These are phyloP conservation scores for Leishmania lainsoni DNA, from an alignment of 208 protist species.

Conservation along the genomic window DNA sequence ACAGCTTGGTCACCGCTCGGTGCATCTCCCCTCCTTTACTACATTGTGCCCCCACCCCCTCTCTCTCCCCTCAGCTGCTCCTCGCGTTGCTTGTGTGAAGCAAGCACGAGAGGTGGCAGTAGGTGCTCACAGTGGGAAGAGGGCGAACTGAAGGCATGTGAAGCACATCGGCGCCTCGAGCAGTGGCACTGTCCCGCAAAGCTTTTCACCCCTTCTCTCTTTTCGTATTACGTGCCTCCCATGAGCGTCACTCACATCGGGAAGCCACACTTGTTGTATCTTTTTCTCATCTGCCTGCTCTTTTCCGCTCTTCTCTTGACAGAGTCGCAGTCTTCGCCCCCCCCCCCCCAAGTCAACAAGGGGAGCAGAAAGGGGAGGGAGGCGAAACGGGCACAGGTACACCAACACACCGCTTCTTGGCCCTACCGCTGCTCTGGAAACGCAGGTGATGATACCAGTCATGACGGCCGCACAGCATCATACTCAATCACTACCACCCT, in stretches of 20 bases:
- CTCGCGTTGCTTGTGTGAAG: background rate
- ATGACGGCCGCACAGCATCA: background rate
- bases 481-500: background rate
- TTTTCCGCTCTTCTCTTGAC: background rate
- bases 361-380: background rate
- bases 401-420: background rate
- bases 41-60: background rate
- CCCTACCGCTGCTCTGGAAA: background rate
- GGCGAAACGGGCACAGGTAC: too few relatives aligned
- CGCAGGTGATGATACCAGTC: background rate
- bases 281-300: slow-evolving; percentile 5
- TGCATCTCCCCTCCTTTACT: background rate
- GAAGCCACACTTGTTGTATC: background rate
- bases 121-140: background rate
- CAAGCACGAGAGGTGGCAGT: background rate
- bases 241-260: background rate
- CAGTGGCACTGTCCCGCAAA: background rate
- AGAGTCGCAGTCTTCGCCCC: background rate
- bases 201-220: slow-evolving; percentile 20
- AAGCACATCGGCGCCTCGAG: background rate
- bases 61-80: background rate
- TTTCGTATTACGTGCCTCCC: slow-evolving; percentile 1
- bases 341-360: background rate
- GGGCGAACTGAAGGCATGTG: background rate
- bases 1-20: background rate